Evolutionary conservation across 192 early-diverging fungal genomes (phyloP), one percentile per base, ranked within the genome.

Genomic region (Coemansia sp.): DNA sequence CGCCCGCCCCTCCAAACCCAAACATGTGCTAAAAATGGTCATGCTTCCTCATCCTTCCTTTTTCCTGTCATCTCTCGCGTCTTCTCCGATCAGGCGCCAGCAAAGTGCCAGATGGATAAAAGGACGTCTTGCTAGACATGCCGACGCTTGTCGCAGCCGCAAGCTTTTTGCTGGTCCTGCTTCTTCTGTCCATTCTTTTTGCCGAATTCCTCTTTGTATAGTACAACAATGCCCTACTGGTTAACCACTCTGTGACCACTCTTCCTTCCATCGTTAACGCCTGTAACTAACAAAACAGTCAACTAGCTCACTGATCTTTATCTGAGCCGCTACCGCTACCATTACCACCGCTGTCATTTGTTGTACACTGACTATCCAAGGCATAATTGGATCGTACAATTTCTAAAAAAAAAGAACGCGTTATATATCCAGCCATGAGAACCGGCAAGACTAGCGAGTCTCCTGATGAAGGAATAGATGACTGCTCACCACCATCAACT

Each of bases 401-500:
- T 45, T 15, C 44, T 12, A 45, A 45, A 15, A 45, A 45, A 21
- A 21, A 21, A 21, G 44, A 45, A 9, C 10, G 7, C 44, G 13
- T 45, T 15, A 45, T 15, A 45, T 45, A 45, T 15, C 9, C 44
- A 45, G 44, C 44, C 44, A 45, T 41, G 57, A 59, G 37, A 16
- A 15, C 57, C 32, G 26, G 57, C 57, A 59, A 41, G 39, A 50
- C 60, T 18, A 48, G 60, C 26, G 69, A 68, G 53, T n/a, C 59
- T 12, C 21, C 69, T 1, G 75, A 76, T 39, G 75, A 76, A 56
- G 69, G 75, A 1, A 64, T 75, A 39, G 74, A 70, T 63, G 68
- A 68, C 61, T 70, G 61, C 41, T 49, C 60, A 23, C 61, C 53
- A 41, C 64, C 37, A 41, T 57, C 37, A 47, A 59, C 40, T 32